Evolutionary conservation across 495 filamentous ascomycete species (phyloP), one percentile per base, ranked within the genome.

Genomic region (Aspergillus campestris): DNA sequence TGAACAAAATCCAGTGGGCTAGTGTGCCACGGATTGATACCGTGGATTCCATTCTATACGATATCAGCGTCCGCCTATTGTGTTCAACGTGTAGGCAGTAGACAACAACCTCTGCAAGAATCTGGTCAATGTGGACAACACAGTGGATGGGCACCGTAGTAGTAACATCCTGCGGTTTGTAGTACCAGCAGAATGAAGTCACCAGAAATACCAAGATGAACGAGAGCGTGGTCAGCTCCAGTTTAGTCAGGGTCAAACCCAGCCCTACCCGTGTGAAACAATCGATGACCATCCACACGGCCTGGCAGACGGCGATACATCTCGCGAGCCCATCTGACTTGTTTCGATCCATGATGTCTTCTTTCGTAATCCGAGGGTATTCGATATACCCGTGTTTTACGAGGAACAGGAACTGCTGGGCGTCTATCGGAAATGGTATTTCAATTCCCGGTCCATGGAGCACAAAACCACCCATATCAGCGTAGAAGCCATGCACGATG

Each of bases 201-300:
- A 65, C 14, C 0, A 74, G 44, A 7, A 64, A 58, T 24, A 61
- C 58, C 1, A 73, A 10, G 6, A 68, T 62, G 40, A 71, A 71
- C 1, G 58, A 66, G 9, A 70, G 47, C 2, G 64, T 67, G 9
- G 70, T 70, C 3, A 72, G 51, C 47, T 71, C 70, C 0, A 70
- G 49, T 7, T 67, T 53, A 15, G 59, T 69, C 24, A 70, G 41
- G 10, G 53, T 34, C 0, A 72, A 40, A 0, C 29, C 30, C n/a
- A 60, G 46, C 1, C 43, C 52, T 7, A 53, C 31, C 10, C 69
- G 54, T 0, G 40, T 9, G 8, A 64, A 48, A 32, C 62, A 62
- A 38, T 59, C 36, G 44, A 54, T 38, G 71, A 65, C 69, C 71
- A 74, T 0, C 47, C 39, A 14, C 24, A 58, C 49, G 46, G 44